Evolutionary conservation across 1,284 basidiomycete species (phyloP).

Genomic region (Rhodotorula mucilaginosa): DNA sequence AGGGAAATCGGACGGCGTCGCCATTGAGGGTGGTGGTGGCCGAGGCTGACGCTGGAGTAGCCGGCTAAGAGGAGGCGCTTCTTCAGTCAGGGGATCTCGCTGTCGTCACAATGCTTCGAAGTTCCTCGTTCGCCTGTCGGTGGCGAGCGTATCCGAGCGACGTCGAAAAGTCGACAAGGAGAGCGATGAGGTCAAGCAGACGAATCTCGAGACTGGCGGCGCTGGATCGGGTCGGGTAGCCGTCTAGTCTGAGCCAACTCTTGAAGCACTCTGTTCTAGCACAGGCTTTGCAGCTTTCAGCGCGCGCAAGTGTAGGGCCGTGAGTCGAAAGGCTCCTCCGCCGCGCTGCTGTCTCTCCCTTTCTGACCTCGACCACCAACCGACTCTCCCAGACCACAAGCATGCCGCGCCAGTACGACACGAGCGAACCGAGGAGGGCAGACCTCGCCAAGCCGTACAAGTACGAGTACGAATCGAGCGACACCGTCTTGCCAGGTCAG

Average conservation of each 20-base stretch:
- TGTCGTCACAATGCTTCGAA: neutral
- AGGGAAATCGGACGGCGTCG: neutral
- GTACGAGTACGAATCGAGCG: slow-evolving; percentile 6
- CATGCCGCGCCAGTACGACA: slow-evolving; percentile 21
- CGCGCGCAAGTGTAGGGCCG: too few relatives aligned
- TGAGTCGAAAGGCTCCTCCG: too few relatives aligned
- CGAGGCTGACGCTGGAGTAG: neutral
- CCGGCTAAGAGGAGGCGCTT: too few relatives aligned
- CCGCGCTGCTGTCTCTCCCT: too few relatives aligned
- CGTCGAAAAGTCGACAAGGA: too few relatives aligned
- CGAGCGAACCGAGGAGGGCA: slow-evolving; percentile 18
- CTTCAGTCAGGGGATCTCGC: too few relatives aligned
- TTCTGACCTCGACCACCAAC: neutral
- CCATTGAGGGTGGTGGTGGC: neutral
- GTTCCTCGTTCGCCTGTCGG: neutral
- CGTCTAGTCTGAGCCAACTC: too few relatives aligned
- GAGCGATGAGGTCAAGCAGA: neutral
- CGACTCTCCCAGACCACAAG: neutral
- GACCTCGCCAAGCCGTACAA: slow-evolving; percentile 12
- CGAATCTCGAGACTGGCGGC: neutral
- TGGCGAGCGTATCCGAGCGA: neutral
- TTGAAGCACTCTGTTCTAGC: too few relatives aligned
- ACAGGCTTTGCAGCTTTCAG: too few relatives aligned
- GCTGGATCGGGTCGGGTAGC: neutral
- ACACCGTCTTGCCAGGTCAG: slow-evolving; percentile 16